Base-by-base conservation (phyloP, 495 filamentous ascomycete species). In the Cercophora newfieldiana region DNA sequence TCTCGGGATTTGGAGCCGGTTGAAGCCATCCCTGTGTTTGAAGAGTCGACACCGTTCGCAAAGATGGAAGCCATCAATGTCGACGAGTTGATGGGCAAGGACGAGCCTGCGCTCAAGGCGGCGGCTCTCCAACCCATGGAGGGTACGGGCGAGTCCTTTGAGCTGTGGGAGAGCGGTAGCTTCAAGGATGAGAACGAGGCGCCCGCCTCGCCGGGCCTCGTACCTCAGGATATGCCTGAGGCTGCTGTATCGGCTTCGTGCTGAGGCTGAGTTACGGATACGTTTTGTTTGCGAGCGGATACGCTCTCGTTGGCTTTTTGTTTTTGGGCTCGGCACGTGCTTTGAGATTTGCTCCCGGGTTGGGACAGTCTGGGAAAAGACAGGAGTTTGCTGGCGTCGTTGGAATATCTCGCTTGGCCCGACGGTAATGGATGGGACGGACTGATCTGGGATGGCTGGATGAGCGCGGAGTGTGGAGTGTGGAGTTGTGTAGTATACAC, bases 81-180 rank as follows among this genome's bases (percentile, higher is more conserved):
- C 47, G 84, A 85, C 28, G 74, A 76, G n/a, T 67, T 86, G 59
- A 85, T 86, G 82, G 70, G 73, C 22, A 77, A 79, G 67, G 73
- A 77, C 5, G 71, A 75, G 6, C 63, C 75, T 1, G 75, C 73
- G 1, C 72, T 75, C 30, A 69, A 76, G 53, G 82, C 83, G 0
- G 81, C 78, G 2, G 65, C 82, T 10, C 73, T 86, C 25, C 75
- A 81, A 49, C 83, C 83, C 3, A 76, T 86, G 19, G 83, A 85
- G 51, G 82, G 81, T 25, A 79, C 82, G 0, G 82, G 78, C 33
- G 82, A 83, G 65, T 80, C 74, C 65, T 86, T 86, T 71, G 85
- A 89, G 74, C 80, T 90, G 26, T 89, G 86, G 87, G 87, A 90
- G 77, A 89, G 85, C 71, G 82, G 77, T 44, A 87, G 83, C 68